Conservation (phyloP, 1,284 basidiomycete species). For the Fomitopsis schrenkii region DNA sequence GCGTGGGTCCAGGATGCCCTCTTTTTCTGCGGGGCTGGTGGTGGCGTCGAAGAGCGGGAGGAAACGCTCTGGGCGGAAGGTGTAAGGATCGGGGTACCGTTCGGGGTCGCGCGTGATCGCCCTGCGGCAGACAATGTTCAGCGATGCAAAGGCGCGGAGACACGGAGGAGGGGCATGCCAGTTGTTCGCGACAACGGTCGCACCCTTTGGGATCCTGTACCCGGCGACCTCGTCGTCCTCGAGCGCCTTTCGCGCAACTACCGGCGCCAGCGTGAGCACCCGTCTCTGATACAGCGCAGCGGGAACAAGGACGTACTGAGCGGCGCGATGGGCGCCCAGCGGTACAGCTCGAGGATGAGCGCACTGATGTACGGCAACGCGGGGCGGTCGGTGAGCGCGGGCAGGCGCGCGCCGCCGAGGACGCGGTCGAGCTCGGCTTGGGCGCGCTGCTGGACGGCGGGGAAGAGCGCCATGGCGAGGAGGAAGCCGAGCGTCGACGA, state of each 20-base stretch:
- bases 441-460: slow-evolving; percentile 26
- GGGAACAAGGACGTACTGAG: slow-evolving; percentile 10
- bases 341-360: slow-evolving; percentile 28
- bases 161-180: slow-evolving; percentile 16
- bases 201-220: slow-evolving; percentile 20
- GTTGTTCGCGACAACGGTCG: slow-evolving; percentile 28
- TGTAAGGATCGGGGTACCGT: slow-evolving; percentile 14
- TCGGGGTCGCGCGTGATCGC: slow-evolving; percentile 21
- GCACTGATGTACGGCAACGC: slow-evolving; percentile 31
- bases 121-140: slow-evolving; percentile 9
- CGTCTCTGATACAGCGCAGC: no score
- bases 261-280: slow-evolving; percentile 1
- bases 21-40: background rate
- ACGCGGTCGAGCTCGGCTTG: slow-evolving; percentile 32
- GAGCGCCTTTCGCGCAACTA: slow-evolving; percentile 19
- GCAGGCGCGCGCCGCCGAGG: slow-evolving; percentile 23
- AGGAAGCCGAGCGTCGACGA: slow-evolving; percentile 17
- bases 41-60: background rate
- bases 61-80: slow-evolving; percentile 20
- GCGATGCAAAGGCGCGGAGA: background rate
- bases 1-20: slow-evolving; percentile 1
- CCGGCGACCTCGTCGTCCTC: slow-evolving; percentile 23
- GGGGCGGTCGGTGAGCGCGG: slow-evolving; percentile 23
- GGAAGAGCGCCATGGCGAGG: slow-evolving; percentile 30
- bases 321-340: slow-evolving; percentile 16